Evolutionary conservation across 306 rosid genomes (phyloP).

Genomic region (Trichosanthes cucumerina): DNA sequence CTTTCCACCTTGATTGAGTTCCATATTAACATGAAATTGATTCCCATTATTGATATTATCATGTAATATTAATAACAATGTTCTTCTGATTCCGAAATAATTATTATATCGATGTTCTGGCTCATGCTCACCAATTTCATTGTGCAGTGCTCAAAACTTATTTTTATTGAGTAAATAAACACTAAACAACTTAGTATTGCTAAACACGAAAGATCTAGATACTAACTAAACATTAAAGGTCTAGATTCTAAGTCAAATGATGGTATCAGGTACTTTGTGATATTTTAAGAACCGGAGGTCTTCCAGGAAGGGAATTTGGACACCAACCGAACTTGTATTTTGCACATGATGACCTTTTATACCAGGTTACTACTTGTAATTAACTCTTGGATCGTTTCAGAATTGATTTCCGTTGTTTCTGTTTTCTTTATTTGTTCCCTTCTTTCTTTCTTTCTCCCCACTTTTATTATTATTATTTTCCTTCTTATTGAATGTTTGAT

Average conservation of each 20-base stretch:
- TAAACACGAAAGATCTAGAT: neutral
- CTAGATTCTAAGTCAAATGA: neutral
- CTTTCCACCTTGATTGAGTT: neutral
- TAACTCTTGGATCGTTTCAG: constrained; percentile 7
- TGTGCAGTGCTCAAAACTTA: neutral
- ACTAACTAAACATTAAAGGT: neutral
- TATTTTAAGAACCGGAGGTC: constrained; percentile 83
- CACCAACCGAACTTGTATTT: constrained; percentile 62
- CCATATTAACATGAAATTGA: neutral
- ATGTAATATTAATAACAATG: neutral
- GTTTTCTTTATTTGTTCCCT: neutral
- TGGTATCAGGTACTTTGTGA: constrained; percentile 73
- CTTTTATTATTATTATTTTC: neutral
- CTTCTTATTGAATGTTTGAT: neutral
- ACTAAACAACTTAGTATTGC: neutral
- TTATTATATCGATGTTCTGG: neutral
- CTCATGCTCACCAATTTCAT: neutral
- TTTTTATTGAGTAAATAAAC: neutral
- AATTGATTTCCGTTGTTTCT: neutral
- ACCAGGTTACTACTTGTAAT: constrained; percentile 53
- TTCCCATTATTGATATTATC: neutral
- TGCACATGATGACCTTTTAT: constrained; percentile 81
- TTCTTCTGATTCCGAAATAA: neutral
- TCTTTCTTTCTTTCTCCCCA: neutral
- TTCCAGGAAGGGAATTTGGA: constrained; percentile 65